phyloP scores from a whole-genome alignment of 2,329 filamentous ascomycete species.

The Chaetomiaceae sp. region DNA sequence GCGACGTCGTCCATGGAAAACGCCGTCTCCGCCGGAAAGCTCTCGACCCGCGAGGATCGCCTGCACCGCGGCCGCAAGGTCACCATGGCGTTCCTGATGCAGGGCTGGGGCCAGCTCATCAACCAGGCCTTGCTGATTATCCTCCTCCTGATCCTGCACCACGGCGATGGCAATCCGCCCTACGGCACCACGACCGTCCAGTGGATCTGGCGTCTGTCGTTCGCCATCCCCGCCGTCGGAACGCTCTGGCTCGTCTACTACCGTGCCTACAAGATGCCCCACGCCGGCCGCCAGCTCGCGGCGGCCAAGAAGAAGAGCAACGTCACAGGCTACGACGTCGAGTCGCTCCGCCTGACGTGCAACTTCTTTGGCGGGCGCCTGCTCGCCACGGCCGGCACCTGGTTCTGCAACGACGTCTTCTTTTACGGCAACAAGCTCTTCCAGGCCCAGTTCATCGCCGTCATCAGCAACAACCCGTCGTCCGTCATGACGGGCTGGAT shows the following conservation, averaged over 20 bases:
- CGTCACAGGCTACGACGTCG: conserved; percentile 89
- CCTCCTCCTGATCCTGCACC: conserved; percentile 83
- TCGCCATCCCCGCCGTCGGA: conserved; percentile 83
- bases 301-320: conserved; percentile 79
- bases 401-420: conserved; percentile 97
- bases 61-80: conserved; percentile 95
- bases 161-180: conserved; percentile 67
- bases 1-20: conserved; percentile 94
- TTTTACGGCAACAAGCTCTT: conserved; percentile 99
- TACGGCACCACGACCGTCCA: conserved; percentile 76
- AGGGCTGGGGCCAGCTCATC: conserved; percentile 94
- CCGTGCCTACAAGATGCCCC: conserved; percentile 90
- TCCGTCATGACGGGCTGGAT: conserved; percentile 85
- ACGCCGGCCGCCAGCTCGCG: conserved; percentile 76
- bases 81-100: conserved; percentile 94
- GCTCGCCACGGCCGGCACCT: conserved; percentile 78
- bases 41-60: conserved; percentile 88
- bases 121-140: conserved; percentile 90
- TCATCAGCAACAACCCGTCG: conserved; percentile 64
- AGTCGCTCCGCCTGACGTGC: conserved; percentile 74
- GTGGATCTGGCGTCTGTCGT: conserved; percentile 88
- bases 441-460: conserved; percentile 82
- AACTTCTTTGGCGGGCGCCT: conserved; percentile 81
- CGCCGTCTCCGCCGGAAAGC: conserved; percentile 74
- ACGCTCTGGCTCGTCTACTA: conserved; percentile 96